Evolutionary conservation across 1,284 basidiomycete species (phyloP).

Genomic region (Boletus sp.): DNA sequence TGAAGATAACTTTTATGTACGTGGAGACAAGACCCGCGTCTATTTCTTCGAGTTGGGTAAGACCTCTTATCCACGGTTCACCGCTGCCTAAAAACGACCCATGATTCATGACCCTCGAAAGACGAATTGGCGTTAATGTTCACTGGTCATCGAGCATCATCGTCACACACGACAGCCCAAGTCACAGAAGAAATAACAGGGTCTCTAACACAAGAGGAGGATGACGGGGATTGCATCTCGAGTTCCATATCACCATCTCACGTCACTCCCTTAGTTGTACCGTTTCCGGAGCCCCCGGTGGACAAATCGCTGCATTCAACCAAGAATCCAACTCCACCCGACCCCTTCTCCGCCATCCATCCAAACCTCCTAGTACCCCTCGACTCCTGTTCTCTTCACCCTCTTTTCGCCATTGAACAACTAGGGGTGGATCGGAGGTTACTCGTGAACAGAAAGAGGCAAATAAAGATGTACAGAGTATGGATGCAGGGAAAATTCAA

Average conservation of each 20-base stretch:
- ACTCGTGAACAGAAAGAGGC: constrained; percentile 88
- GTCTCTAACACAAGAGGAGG: constrained; percentile 37
- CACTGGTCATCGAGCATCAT: constrained; percentile 58
- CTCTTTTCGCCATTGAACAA: constrained; percentile 73
- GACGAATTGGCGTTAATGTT: constrained; percentile 85
- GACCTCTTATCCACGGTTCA: constrained; percentile 19
- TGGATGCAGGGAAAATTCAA: constrained; percentile 91
- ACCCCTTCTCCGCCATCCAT: constrained; percentile 39
- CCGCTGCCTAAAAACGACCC: not conserved
- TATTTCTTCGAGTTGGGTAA: constrained; percentile 91
- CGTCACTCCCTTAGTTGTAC: not conserved
- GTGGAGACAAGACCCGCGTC: constrained; percentile 96
- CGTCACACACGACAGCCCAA: constrained; percentile 37
- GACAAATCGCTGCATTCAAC: not conserved
- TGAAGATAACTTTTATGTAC: constrained; percentile 92
- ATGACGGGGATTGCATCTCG: constrained; percentile 19
- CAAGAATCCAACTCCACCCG: constrained; percentile 1
- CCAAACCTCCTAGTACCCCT: constrained; percentile 45
- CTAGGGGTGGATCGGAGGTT: constrained; percentile 89
- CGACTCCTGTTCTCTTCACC: constrained; percentile 37
- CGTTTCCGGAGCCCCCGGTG: not conserved
- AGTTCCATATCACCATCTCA: constrained; percentile 16
- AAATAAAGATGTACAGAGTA: constrained; percentile 94
- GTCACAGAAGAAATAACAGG: constrained; percentile 47
- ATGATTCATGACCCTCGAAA: constrained; percentile 37